Conservation (phyloP, 352 stramenopile species). For the Globisporangium perplexum region DNA sequence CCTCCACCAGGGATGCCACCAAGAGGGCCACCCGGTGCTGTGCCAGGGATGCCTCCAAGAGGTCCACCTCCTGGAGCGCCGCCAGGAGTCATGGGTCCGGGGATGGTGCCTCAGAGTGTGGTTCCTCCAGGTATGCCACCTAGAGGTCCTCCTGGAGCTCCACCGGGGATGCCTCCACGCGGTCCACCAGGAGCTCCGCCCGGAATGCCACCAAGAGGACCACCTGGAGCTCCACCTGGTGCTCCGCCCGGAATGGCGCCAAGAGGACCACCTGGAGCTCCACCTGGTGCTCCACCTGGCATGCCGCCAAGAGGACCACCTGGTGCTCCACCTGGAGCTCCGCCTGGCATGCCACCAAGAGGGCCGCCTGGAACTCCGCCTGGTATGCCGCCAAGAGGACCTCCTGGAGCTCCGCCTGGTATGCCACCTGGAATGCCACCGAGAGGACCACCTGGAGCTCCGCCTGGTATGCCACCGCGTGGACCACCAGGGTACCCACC, state of each 20-base stretch:
- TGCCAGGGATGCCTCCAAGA: constrained; percentile 1
- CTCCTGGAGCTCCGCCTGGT: constrained; percentile 11
- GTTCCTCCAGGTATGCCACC: constrained; percentile 8
- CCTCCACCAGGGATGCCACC: neutral
- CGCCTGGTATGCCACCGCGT: constrained; percentile 20
- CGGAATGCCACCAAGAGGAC: constrained; percentile 7
- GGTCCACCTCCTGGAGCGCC: constrained; percentile 1
- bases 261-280: constrained; percentile 7
- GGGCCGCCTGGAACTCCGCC: constrained; percentile 13
- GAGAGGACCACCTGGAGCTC: constrained; percentile 13
- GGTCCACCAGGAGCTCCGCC: constrained; percentile 10
- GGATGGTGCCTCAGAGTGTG: too few relatives aligned
- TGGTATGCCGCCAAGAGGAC: constrained; percentile 13
- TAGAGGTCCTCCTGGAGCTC: constrained; percentile 5
- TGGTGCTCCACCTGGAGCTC: constrained; percentile 1
- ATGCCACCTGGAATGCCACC: constrained; percentile 18
- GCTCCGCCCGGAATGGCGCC: neutral
- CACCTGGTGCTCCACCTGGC: constrained; percentile 6
- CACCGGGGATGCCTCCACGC: constrained; percentile 14
- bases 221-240: constrained; percentile 9
- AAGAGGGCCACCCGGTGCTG: neutral
- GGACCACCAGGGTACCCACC: constrained; percentile 15
- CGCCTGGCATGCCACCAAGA: constrained; percentile 14
- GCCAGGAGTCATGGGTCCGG: constrained; percentile 4
- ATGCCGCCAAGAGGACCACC: constrained; percentile 5